Conservation (phyloP, 2,329 filamentous ascomycete species). For the Colletotrichum sp. region DNA sequence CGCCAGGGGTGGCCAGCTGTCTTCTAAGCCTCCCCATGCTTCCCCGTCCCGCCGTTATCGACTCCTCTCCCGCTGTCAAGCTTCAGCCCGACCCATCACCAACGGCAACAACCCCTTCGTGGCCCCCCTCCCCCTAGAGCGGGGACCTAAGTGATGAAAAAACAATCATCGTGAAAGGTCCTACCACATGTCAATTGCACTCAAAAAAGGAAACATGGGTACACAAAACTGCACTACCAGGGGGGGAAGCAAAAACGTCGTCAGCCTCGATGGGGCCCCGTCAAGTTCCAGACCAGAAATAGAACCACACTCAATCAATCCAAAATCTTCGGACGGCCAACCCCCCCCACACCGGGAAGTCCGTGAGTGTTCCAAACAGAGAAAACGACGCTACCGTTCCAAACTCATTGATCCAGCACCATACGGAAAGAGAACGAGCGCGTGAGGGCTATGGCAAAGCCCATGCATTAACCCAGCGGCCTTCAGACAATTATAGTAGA, state of each 20-base stretch:
- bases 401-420: neutral
- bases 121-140: neutral
- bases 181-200: neutral
- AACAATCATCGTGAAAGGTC: neutral
- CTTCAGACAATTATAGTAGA: neutral
- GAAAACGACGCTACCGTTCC: neutral
- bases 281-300: neutral
- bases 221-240: neutral
- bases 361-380: neutral
- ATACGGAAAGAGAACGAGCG: neutral
- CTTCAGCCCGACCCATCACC: neutral
- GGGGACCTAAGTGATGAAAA: neutral
- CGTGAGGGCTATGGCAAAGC: neutral
- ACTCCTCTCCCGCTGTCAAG: neutral
- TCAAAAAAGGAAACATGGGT: neutral
- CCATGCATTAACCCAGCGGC: neutral
- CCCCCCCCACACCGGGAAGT: neutral
- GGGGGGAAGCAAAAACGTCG: neutral
- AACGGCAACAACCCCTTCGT: neutral
- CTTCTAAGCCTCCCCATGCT: neutral
- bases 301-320: neutral
- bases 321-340: neutral
- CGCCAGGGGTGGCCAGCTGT: neutral
- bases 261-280: neutral
- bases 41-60: neutral